Percentiles rank a stretch among this genome's conserved stretches.
Evolutionary conservation across 2,329 filamentous ascomycete species (phyloP).

Genomic region (Colletotrichum musae): DNA sequence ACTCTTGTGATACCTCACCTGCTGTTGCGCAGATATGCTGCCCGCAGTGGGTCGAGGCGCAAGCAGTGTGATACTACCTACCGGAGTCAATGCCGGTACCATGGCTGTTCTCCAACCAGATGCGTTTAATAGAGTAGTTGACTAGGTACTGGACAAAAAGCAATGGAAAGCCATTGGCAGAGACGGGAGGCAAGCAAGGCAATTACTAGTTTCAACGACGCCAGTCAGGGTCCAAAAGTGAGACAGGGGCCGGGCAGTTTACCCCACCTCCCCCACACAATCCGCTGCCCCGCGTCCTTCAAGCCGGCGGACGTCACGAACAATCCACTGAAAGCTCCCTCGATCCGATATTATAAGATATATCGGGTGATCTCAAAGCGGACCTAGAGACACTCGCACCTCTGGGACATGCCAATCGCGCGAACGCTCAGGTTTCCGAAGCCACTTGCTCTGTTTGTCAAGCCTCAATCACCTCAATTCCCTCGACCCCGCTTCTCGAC

Average conservation of each 20-base stretch:
- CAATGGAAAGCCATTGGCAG: neutral
- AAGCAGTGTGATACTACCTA: neutral
- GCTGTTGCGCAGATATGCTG: neutral
- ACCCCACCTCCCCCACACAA: conserved; percentile 19
- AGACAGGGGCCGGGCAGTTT: conserved; percentile 6
- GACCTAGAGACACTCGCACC: neutral
- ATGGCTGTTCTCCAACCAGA: neutral
- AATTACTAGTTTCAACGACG: neutral
- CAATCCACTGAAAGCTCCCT: conserved; percentile 3
- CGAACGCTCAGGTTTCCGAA: neutral
- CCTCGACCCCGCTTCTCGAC: conserved; percentile 22
- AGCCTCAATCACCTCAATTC: conserved; percentile 7
- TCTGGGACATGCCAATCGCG: conserved; percentile 19
- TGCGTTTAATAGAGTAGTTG: too few relatives aligned
- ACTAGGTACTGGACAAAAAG: neutral
- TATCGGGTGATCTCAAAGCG: neutral
- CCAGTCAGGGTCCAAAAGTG: conserved; percentile 1
- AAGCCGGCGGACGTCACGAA: conserved; percentile 5
- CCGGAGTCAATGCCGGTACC: neutral
- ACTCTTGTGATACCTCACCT: neutral
- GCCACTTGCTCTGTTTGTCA: neutral
- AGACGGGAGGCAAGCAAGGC: neutral
- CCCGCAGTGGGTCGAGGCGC: neutral
- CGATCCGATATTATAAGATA: neutral
- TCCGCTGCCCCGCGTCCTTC: conserved; percentile 28